Evolutionary conservation across 306 rosid genomes (phyloP).

Genomic region (Prunus mira): DNA sequence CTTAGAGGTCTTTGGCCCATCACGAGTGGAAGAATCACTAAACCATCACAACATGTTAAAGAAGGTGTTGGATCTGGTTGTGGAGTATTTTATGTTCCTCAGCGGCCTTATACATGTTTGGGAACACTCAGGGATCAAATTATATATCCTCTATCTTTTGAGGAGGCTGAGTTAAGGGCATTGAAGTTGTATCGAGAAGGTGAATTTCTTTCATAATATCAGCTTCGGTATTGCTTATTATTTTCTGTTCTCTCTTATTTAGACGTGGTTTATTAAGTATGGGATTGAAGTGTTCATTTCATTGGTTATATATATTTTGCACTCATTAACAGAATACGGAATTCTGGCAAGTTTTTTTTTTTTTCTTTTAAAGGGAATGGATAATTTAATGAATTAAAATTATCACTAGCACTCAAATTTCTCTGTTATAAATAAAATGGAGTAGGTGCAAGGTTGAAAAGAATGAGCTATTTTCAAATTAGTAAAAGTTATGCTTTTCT

Average conservation of each 20-base stretch:
- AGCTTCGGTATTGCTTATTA: not conserved
- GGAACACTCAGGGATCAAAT: constrained; percentile 98
- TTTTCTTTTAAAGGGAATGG: not conserved
- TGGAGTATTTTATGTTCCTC: constrained; percentile 92
- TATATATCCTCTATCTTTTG: constrained; percentile 83
- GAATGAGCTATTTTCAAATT: not conserved
- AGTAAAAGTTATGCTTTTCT: not conserved
- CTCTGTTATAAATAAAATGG: not conserved
- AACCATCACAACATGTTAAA: constrained; percentile 54
- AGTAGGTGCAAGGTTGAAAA: not conserved
- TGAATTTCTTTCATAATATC: constrained; percentile 23
- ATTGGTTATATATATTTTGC: not conserved
- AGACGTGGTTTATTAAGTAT: not conserved
- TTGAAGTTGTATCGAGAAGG: constrained; percentile 64
- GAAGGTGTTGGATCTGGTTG: constrained; percentile 59
- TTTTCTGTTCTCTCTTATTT: not conserved
- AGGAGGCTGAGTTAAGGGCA: constrained; percentile 72
- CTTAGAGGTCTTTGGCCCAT: constrained; percentile 97
- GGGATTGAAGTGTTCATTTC: not conserved
- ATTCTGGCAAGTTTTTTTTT: not conserved
- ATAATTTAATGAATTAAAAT: not conserved
- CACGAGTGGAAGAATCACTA: constrained; percentile 63
- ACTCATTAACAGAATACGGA: not conserved
- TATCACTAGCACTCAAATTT: not conserved
- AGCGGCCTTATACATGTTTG: constrained; percentile 91